A percentile compares a stretch with the other conserved stretches of the same genome.
Evolutionary conservation across 108 stramenopile genomes (phyloP).

Genomic region (Discostella stelligeroides): DNA sequence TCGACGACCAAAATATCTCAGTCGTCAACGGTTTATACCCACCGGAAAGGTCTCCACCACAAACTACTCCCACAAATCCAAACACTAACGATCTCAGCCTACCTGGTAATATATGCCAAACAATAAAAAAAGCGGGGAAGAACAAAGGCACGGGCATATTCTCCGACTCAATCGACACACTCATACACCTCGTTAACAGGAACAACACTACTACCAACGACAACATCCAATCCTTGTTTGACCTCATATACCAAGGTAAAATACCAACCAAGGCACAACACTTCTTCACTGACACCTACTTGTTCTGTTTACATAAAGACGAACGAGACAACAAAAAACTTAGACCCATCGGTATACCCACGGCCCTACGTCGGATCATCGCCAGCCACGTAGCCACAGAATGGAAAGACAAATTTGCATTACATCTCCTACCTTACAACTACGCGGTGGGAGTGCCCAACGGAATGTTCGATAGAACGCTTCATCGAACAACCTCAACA

Average conservation of each 20-base stretch:
- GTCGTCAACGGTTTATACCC: not conserved
- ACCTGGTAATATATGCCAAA: not conserved
- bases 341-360: conserved; percentile 15
- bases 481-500: conserved; percentile 7
- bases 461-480: conserved; percentile 7
- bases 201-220: not conserved
- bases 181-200: not conserved
- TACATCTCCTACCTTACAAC: conserved; percentile 23
- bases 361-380: conserved; percentile 24
- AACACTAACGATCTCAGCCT: not conserved
- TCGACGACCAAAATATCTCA: conserved; percentile 3
- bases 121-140: not conserved
- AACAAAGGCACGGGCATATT: not conserved
- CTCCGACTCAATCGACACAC: not conserved
- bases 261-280: not conserved
- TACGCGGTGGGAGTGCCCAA: conserved; percentile 20
- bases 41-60: not conserved
- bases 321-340: not conserved
- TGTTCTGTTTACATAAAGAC: conserved; percentile 11
- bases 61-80: not conserved
- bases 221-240: not conserved
- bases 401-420: not conserved
- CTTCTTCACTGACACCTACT: not conserved
- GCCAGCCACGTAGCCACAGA: not conserved
- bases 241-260: not conserved